phyloP scores from a whole-genome alignment of 345 rosid species.

The Melaleuca alternifolia region DNA sequence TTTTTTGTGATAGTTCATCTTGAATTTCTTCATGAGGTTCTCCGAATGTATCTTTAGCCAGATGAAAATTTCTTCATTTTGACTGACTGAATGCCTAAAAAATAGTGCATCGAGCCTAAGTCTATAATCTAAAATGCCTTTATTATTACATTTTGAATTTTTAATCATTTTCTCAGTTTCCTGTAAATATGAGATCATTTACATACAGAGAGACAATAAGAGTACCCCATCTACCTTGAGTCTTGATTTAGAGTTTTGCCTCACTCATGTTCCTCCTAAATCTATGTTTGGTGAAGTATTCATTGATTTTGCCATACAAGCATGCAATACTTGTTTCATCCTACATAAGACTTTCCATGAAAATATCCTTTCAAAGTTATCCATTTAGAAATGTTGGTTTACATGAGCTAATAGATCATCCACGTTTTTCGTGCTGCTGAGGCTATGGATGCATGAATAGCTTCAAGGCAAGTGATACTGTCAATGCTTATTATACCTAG shows the following conservation, averaged over 20 bases:
- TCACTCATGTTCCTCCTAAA: neutral
- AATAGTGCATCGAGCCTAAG: neutral
- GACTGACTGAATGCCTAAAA: no score
- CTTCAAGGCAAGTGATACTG: neutral
- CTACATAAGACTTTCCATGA: accelerated
- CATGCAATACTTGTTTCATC: accelerated
- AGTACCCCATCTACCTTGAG: neutral
- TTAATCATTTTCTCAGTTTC: neutral
- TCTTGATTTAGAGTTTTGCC: neutral
- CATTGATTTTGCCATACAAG: neutral
- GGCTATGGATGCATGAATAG: neutral
- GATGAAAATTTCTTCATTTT: neutral
- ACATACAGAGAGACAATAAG: neutral
- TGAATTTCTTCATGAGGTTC: accelerated
- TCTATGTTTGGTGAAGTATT: no score
- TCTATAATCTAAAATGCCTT: neutral
- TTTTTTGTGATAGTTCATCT: neutral
- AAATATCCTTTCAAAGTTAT: no score
- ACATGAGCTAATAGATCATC: neutral
- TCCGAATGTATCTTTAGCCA: accelerated
- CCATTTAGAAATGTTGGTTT: neutral
- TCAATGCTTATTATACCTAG: accelerated
- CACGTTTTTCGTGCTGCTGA: neutral
- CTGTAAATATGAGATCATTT: neutral
- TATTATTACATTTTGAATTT: no score